A percentile compares a stretch with the other conserved stretches of the same genome.
These are phyloP conservation scores for Perilla frutescens DNA, from an alignment of 257 asterid species.

Conservation along the genomic window DNA sequence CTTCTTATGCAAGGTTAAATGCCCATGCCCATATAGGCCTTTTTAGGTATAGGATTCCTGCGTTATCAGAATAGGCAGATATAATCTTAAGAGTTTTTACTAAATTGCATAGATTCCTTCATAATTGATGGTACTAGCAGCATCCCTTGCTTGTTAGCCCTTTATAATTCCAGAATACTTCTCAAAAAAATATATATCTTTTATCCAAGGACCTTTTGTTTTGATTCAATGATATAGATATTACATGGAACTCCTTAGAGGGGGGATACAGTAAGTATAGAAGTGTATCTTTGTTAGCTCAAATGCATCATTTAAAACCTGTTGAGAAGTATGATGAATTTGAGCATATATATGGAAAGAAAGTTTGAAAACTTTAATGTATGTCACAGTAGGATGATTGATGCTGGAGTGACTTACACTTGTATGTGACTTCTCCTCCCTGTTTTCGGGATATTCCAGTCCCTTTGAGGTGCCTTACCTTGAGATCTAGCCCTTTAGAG, in stretches of 20 bases:
- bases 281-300: background rate
- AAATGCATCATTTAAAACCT: background rate
- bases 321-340: background rate
- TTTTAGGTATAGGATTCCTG: background rate
- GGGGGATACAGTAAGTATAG: background rate
- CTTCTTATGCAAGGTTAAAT: constrained; percentile 13
- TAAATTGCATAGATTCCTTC: background rate
- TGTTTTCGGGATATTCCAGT: constrained; percentile 8
- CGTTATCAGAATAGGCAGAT: background rate
- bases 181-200: background rate
- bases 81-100: constrained; percentile 14
- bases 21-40: background rate
- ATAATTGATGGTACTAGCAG: background rate
- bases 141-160: background rate
- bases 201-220: constrained; percentile 1
- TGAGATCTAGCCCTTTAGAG: constrained; percentile 4
- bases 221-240: background rate
- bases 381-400: background rate
- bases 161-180: constrained; percentile 1
- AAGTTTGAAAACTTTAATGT: constrained; percentile 1
- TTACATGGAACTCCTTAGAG: background rate
- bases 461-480: background rate
- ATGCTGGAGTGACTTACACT: background rate
- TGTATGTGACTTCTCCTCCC: background rate
- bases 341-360: background rate